phyloP scores from a whole-genome alignment of 2,329 filamentous ascomycete species.

The Ophiocordyceps sinensis region DNA sequence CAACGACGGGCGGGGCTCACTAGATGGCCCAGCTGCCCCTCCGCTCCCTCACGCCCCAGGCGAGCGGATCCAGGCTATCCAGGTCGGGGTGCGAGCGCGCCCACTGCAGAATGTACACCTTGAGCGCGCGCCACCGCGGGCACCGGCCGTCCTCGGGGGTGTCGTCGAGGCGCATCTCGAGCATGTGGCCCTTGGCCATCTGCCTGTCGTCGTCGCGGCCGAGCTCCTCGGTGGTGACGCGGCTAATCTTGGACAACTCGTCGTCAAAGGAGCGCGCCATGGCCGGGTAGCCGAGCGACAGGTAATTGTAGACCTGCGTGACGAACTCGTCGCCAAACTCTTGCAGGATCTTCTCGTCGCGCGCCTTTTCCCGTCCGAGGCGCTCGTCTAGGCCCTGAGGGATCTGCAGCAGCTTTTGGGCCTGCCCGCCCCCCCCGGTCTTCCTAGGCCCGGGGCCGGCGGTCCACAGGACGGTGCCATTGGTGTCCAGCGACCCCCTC shows the following conservation, averaged over 20 bases:
- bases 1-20: neutral
- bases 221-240: slow-evolving; percentile 54
- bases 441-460: slow-evolving; percentile 5
- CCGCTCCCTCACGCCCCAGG: slow-evolving; percentile 54
- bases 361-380: slow-evolving; percentile 32
- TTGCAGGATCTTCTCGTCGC: slow-evolving; percentile 35
- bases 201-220: slow-evolving; percentile 51
- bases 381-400: slow-evolving; percentile 37
- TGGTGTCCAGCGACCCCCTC: slow-evolving; percentile 6
- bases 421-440: neutral
- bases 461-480: slow-evolving; percentile 6
- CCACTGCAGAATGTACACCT: slow-evolving; percentile 78
- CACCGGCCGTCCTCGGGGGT: slow-evolving; percentile 36
- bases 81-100: slow-evolving; percentile 72
- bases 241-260: slow-evolving; percentile 70
- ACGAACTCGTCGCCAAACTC: slow-evolving; percentile 79
- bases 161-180: slow-evolving; percentile 32
- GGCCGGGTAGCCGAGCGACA: slow-evolving; percentile 82
- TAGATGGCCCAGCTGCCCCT: slow-evolving; percentile 62
- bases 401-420: slow-evolving; percentile 30
- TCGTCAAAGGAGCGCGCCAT: slow-evolving; percentile 71
- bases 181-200: slow-evolving; percentile 59
- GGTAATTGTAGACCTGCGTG: slow-evolving; percentile 94
- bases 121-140: slow-evolving; percentile 70
- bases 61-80: slow-evolving; percentile 40